Evolutionary conservation across 345 rosid genomes (phyloP).

Genomic region (Hevea brasiliensis): DNA sequence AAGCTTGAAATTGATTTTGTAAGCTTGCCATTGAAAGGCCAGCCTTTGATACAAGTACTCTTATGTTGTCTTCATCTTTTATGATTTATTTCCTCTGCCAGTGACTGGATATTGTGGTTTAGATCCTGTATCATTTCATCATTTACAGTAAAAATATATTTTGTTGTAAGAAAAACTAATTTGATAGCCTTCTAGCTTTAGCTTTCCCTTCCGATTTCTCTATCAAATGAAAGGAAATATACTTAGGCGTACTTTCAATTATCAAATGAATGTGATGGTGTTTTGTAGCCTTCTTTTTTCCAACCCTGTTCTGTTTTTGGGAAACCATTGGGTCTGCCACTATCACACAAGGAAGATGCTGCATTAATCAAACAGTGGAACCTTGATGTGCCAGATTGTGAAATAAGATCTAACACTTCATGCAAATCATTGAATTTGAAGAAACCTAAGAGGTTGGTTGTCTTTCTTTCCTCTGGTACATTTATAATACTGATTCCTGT

Average conservation of each 20-base stretch:
- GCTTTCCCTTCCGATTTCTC: background rate
- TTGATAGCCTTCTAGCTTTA: background rate
- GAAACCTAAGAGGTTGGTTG: constrained; percentile 48
- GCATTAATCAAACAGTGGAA: constrained; percentile 2
- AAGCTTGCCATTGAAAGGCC: too few relatives aligned
- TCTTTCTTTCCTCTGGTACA: background rate
- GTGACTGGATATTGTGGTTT: too few relatives aligned
- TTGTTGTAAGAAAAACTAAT: background rate
- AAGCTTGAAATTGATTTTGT: too few relatives aligned
- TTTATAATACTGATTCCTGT: background rate
- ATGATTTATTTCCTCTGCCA: too few relatives aligned
- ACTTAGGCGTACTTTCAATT: too few relatives aligned
- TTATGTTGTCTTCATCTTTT: too few relatives aligned
- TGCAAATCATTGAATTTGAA: constrained; percentile 21
- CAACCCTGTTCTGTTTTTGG: background rate
- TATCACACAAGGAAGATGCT: constrained; percentile 19
- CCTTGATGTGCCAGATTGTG: constrained; percentile 14
- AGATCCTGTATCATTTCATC: too few relatives aligned
- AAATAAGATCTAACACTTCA: constrained; percentile 9
- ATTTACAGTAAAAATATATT: too few relatives aligned
- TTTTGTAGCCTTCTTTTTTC: background rate
- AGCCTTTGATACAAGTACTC: too few relatives aligned
- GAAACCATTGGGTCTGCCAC: constrained; percentile 24
- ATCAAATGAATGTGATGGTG: background rate
- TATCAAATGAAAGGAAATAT: background rate